These are phyloP conservation scores for Ceratopteris richardii DNA, from an alignment of 75 land plant species.

Conservation along the genomic window DNA sequence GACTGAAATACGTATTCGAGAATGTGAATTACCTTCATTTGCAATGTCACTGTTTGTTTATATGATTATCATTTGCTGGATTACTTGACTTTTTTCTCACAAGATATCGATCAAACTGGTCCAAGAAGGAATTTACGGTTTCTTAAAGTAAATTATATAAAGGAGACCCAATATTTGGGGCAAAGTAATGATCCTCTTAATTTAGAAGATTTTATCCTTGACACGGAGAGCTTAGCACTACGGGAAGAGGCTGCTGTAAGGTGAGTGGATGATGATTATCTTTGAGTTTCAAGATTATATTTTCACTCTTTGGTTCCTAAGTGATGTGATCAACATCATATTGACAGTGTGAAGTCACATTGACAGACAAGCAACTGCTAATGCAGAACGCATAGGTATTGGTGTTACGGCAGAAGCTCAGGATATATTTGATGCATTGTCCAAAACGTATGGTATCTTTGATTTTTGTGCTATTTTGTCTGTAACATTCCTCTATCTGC, in stretches of 20 bases:
- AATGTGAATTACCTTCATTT: too few species aligned
- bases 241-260: constrained; percentile 83
- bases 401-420: constrained; percentile 90
- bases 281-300: background rate
- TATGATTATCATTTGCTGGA: too few species aligned
- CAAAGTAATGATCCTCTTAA: constrained; percentile 73
- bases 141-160: constrained; percentile 77
- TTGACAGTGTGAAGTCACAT: too few species aligned
- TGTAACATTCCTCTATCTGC: background rate
- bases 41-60: too few species aligned
- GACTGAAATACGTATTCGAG: too few species aligned
- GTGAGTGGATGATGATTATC: constrained; percentile 20
- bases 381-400: constrained; percentile 94
- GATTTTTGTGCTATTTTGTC: background rate
- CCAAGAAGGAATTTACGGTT: constrained; percentile 58
- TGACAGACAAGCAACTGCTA: constrained; percentile 81
- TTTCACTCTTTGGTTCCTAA: too few species aligned
- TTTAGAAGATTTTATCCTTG: constrained; percentile 42
- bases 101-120: constrained; percentile 47
- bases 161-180: constrained; percentile 59
- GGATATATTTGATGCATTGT: constrained; percentile 85
- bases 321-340: too few species aligned
- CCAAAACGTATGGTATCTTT: constrained; percentile 70
- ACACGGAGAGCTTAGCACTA: constrained; percentile 49
- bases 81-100: constrained; percentile 19